phyloP scores from a whole-genome alignment of 768 basidiomycete species.

The Naematelia aurantialba region DNA sequence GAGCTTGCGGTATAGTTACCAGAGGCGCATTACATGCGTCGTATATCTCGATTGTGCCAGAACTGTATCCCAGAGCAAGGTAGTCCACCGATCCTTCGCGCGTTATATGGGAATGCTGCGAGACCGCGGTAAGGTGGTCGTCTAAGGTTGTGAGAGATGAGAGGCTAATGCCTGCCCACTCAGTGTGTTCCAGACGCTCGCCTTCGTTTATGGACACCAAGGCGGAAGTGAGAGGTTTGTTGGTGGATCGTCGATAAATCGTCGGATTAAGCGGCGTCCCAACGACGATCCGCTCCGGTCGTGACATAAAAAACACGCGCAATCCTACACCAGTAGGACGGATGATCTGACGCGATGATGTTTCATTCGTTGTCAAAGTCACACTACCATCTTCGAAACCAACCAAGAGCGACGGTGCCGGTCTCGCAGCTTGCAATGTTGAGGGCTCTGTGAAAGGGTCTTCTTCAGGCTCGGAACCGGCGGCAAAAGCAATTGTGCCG shows the following conservation, averaged over 20 bases:
- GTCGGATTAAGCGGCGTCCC: neutral
- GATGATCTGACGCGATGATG: neutral
- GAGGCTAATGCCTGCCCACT: neutral
- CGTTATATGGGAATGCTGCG: neutral
- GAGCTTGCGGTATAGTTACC: conserved; percentile 57
- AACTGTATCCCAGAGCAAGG: conserved; percentile 15
- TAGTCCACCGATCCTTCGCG: conserved; percentile 1
- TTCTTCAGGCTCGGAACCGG: neutral
- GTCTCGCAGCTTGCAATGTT: neutral
- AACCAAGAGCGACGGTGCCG: neutral
- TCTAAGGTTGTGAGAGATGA: neutral
- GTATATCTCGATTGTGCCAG: conserved; percentile 26
- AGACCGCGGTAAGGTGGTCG: neutral
- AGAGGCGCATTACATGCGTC: conserved; percentile 47
- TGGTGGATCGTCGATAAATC: neutral
- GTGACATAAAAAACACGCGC: neutral
- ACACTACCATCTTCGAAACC: neutral
- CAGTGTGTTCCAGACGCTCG: neutral
- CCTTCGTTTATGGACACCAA: neutral
- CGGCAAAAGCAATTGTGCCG: neutral
- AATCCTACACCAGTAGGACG: neutral
- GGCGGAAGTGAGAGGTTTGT: neutral
- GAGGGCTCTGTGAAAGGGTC: neutral
- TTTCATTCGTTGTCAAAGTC: neutral
- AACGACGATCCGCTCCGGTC: neutral